Conservation (phyloP, 331 rosid genomes). For the Rosa hybrid region DNA sequence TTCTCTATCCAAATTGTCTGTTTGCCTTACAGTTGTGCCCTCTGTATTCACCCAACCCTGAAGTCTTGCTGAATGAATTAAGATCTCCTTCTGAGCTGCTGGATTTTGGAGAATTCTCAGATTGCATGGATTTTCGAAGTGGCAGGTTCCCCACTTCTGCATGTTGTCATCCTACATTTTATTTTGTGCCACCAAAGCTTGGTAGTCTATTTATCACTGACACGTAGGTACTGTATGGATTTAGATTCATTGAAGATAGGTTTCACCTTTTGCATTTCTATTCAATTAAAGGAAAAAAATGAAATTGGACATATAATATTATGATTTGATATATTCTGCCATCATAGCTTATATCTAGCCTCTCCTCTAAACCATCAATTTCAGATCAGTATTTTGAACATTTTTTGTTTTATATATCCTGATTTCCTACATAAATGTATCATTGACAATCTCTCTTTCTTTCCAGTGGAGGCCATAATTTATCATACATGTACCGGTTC, state of each 20-base stretch:
- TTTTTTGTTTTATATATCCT: neutral
- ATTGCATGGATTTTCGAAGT: slow-evolving; percentile 81
- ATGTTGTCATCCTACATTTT: slow-evolving; percentile 45
- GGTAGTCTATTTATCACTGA: too few relatives aligned
- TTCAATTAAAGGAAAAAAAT: too few relatives aligned
- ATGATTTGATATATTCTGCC: neutral
- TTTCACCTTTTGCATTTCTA: too few relatives aligned
- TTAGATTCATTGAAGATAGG: too few relatives aligned
- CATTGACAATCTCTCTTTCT: slow-evolving; percentile 30
- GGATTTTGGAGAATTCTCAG: slow-evolving; percentile 96
- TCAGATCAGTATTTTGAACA: neutral
- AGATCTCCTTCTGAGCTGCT: slow-evolving; percentile 99
- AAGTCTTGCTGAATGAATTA: slow-evolving; percentile 79
- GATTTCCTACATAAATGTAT: slow-evolving; percentile 7
- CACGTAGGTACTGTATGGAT: too few relatives aligned
- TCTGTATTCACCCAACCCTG: slow-evolving; percentile 91
- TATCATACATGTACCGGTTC: slow-evolving; percentile 91
- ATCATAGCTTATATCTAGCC: neutral
- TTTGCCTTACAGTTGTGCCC: slow-evolving; percentile 78
- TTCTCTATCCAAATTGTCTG: slow-evolving; percentile 7
- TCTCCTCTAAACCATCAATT: neutral
- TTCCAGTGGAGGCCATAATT: slow-evolving; percentile 92
- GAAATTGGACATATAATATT: too few relatives aligned
- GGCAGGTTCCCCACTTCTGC: slow-evolving; percentile 72
- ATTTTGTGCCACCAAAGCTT: too few relatives aligned